phyloP scores from a whole-genome alignment of 805 yeast genomes.

The Lachancea nothofagi region DNA sequence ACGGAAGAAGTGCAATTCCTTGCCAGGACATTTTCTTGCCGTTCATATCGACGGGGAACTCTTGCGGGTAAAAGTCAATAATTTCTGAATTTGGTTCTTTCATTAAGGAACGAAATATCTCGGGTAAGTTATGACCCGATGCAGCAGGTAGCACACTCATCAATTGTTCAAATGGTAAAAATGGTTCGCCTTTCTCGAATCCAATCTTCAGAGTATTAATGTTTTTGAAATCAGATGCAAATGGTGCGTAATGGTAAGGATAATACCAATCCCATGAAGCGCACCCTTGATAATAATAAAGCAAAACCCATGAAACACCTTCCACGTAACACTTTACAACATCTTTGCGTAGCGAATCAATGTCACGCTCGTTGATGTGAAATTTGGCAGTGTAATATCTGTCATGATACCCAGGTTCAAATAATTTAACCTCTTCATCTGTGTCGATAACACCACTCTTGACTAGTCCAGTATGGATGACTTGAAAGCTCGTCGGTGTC shows the following conservation, averaged over 20 bases:
- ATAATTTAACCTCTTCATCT: conserved; percentile 55
- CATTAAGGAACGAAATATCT: conserved; percentile 77
- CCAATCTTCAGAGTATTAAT: conserved; percentile 45
- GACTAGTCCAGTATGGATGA: conserved; percentile 26
- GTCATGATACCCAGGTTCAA: conserved; percentile 82
- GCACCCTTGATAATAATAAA: conserved; percentile 95
- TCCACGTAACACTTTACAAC: conserved; percentile 76
- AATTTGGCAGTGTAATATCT: conserved; percentile 80
- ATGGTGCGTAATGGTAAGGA: conserved; percentile 97
- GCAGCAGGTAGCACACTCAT: conserved; percentile 96
- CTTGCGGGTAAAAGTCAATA: conserved; percentile 85
- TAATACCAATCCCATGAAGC: conserved; percentile 98
- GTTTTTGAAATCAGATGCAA: conserved; percentile 78
- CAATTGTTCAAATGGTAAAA: conserved; percentile 85
- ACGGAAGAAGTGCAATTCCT: conserved; percentile 85
- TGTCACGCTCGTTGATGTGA: conserved; percentile 47
- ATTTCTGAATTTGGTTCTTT: conserved; percentile 71
- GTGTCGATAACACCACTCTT: conserved; percentile 37
- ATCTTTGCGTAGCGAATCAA: conserved; percentile 47
- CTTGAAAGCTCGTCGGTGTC: conserved; percentile 18
- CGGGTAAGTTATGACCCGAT: conserved; percentile 80
- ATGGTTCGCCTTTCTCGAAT: conserved; percentile 70
- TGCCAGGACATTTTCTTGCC: conserved; percentile 95
- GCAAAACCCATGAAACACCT: conserved; percentile 94
- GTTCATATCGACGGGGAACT: conserved; percentile 88